phyloP scores from a whole-genome alignment of 2,329 filamentous ascomycete species.

The Stachybotrys chartarum region DNA sequence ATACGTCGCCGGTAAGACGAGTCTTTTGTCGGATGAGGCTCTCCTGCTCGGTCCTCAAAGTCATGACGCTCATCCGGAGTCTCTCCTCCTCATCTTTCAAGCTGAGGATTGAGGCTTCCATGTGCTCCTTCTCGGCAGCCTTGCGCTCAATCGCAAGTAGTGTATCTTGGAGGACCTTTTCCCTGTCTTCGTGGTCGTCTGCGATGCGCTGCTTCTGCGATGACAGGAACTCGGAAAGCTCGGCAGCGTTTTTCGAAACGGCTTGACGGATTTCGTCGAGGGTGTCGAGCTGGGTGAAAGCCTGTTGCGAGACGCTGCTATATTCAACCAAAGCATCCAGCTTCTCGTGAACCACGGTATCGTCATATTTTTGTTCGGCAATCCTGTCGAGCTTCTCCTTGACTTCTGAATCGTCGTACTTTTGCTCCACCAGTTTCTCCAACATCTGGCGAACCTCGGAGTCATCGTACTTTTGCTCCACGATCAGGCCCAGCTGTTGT shows the following conservation, averaged over 20 bases:
- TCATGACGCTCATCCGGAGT: slow-evolving; percentile 47
- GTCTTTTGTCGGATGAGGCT: slow-evolving; percentile 71
- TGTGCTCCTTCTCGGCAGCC: slow-evolving; percentile 55
- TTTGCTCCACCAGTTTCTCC: slow-evolving; percentile 26
- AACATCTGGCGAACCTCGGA: slow-evolving; percentile 39
- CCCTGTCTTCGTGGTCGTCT: slow-evolving; percentile 71
- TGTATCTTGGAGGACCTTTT: slow-evolving; percentile 74
- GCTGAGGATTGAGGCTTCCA: slow-evolving; percentile 47
- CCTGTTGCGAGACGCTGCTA: slow-evolving; percentile 58
- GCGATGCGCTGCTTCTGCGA: slow-evolving; percentile 67
- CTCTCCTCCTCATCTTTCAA: slow-evolving; percentile 46
- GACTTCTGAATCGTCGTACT: slow-evolving; percentile 12
- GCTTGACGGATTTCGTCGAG: slow-evolving; percentile 86
- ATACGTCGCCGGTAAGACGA: slow-evolving; percentile 75
- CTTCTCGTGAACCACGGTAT: slow-evolving; percentile 26
- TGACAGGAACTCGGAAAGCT: slow-evolving; percentile 76
- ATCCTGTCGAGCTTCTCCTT: slow-evolving; percentile 16
- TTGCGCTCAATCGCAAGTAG: slow-evolving; percentile 74
- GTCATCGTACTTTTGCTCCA: slow-evolving; percentile 49
- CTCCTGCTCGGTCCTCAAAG: slow-evolving; percentile 64
- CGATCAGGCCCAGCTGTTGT: slow-evolving; percentile 24
- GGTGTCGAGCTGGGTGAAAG: slow-evolving; percentile 68
- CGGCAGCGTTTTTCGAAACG: slow-evolving; percentile 74
- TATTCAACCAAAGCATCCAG: slow-evolving; percentile 50
- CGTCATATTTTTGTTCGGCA: slow-evolving; percentile 51